Evolutionary conservation across 1,284 basidiomycete genomes (phyloP), one percentile per base, ranked within the genome.

Genomic region (Ustilago curta): DNA sequence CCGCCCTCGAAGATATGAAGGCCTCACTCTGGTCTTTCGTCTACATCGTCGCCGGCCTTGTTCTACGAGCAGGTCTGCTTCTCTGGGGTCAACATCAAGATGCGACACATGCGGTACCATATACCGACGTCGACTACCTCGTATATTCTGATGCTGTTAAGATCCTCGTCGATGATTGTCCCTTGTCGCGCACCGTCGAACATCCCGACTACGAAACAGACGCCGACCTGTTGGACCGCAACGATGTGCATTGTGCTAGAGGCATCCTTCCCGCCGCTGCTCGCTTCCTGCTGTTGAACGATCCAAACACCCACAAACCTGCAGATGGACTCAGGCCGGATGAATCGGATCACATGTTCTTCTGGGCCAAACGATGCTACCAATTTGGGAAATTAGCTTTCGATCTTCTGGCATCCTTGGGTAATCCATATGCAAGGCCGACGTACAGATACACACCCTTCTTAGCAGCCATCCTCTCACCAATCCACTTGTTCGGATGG

Each of bases 361-460:
- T 51, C 48, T 49, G 63, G 54, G 73, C 61, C 63, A 59, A 52
- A 23, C 54, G 44, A 32, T 59, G 59, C 50, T 82, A 74, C 56
- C 43, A 55, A 12, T 23, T 82, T 19, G 65, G 73, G 9, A 69
- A 73, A 8, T 77, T 77, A 6, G 47, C 74, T 1, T 81, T 84
- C 35, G 54, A 70, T 11, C 39, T 71, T 3, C 58, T 84, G 1
- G 83, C 82, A 8, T 48, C 67, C 11, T 14, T 83, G 8, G 83
- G 79, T 67, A 95, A 95, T 79, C 97, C 97, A 3, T 99, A 97
- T 84, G 89, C 88, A n/a, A 89, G 96, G 50, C 90, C 92, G 70
- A 99, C 97, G 1, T 99, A 97, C 85, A 91, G 96, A 5, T 99
- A 99, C 85, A 99, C 96, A 1, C 96, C 96, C 4, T 87, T 99